Conservation (phyloP, 2,329 filamentous ascomycete genomes). For the Aspergillus quadrilineatus region DNA sequence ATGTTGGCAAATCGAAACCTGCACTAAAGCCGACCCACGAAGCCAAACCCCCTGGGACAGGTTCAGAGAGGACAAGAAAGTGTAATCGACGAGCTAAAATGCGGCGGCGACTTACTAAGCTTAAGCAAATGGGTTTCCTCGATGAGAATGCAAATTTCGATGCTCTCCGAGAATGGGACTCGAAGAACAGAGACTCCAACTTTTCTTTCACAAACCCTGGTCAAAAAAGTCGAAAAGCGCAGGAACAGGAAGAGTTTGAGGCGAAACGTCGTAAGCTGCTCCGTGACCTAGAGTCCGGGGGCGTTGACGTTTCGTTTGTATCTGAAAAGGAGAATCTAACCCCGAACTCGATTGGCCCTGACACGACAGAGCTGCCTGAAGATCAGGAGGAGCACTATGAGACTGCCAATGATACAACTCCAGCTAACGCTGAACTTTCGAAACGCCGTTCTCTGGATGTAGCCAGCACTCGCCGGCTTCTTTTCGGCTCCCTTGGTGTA, state of each 20-base stretch:
- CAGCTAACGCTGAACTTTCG: slow-evolving; percentile 18
- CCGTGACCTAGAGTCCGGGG: slow-evolving; percentile 52
- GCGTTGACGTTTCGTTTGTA: slow-evolving; percentile 47
- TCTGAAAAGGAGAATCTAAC: slow-evolving; percentile 34
- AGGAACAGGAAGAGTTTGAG: slow-evolving; percentile 49
- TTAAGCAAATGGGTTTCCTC: slow-evolving; percentile 57
- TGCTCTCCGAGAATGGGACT: slow-evolving; percentile 46
- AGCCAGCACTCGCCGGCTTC: slow-evolving; percentile 63
- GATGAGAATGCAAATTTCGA: slow-evolving; percentile 51
- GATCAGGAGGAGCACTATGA: slow-evolving; percentile 16
- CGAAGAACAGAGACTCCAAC: slow-evolving; percentile 25
- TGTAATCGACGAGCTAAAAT: slow-evolving; percentile 58
- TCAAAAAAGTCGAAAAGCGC: slow-evolving; percentile 17
- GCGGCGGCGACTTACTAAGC: slow-evolving; percentile 49
- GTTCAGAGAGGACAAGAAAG: slow-evolving; percentile 51
- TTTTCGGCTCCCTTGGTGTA: slow-evolving; percentile 72
- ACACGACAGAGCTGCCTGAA: slow-evolving; percentile 6
- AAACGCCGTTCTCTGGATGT: slow-evolving; percentile 54
- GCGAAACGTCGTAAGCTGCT: slow-evolving; percentile 53
- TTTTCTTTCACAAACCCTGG: slow-evolving; percentile 22
- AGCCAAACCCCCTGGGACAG: slow-evolving; percentile 48
- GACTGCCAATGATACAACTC: slow-evolving; percentile 11
- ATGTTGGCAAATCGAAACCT: slow-evolving; percentile 16
- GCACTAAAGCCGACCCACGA: slow-evolving; percentile 15
- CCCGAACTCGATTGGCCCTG: slow-evolving; percentile 15